phyloP scores from a whole-genome alignment of 805 yeast genomes.

The Candida schatavii region DNA sequence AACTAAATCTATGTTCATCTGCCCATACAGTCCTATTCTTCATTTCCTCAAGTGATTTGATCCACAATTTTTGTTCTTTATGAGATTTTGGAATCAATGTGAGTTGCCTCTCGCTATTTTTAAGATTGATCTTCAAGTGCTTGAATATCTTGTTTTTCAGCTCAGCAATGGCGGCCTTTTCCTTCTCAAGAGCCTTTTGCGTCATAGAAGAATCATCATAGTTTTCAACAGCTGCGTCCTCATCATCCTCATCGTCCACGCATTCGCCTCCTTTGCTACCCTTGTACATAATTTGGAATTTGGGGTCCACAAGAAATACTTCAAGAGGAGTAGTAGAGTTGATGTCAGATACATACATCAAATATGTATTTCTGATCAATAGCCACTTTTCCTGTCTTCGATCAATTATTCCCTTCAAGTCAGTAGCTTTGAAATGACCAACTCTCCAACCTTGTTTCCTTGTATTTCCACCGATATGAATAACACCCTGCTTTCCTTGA shows the following conservation, averaged over 20 bases:
- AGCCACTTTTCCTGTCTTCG: constrained; percentile 95
- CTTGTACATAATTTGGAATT: constrained; percentile 57
- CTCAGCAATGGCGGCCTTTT: constrained; percentile 14
- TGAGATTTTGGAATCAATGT: constrained; percentile 68
- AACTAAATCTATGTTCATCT: constrained; percentile 68
- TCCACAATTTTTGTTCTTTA: constrained; percentile 69
- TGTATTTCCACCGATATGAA: constrained; percentile 79
- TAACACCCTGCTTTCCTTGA: constrained; percentile 85
- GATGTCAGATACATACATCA: constrained; percentile 82
- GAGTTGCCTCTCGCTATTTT: constrained; percentile 76
- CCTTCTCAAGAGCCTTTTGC: constrained; percentile 11
- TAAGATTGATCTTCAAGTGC: constrained; percentile 51
- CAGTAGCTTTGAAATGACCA: constrained; percentile 78
- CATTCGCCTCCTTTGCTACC: constrained; percentile 24
- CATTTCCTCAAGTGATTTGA: constrained; percentile 69
- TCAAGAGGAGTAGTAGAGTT: constrained; percentile 86
- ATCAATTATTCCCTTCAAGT: constrained; percentile 79
- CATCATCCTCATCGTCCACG: constrained; percentile 42
- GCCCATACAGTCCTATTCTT: constrained; percentile 69
- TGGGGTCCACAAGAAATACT: constrained; percentile 82
- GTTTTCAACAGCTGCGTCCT: constrained; percentile 5
- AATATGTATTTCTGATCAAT: constrained; percentile 76
- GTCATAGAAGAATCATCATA: constrained; percentile 4
- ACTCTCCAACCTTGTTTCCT: constrained; percentile 95
- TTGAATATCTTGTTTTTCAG: constrained; percentile 49